Evolutionary conservation across 2,329 filamentous ascomycete species (phyloP).

Genomic region (Cercospora zeina): DNA sequence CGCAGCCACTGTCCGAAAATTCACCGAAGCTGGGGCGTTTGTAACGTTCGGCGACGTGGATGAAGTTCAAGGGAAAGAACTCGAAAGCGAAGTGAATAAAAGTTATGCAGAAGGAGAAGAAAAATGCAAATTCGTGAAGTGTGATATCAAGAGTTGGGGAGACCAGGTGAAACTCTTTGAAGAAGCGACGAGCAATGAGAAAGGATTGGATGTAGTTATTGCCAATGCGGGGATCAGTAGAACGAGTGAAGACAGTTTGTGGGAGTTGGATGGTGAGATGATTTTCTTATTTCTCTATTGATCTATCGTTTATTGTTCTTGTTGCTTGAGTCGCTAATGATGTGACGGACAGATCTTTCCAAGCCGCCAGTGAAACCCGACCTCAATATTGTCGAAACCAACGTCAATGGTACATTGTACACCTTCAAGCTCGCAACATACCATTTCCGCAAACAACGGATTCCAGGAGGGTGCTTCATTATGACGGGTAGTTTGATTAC

Average conservation of each 20-base stretch:
- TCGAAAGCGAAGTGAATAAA: not conserved
- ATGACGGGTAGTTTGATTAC: not conserved
- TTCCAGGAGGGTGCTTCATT: not conserved
- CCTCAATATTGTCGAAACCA: not conserved
- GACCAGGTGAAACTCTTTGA: not conserved
- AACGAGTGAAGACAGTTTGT: not conserved
- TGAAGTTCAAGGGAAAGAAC: not conserved
- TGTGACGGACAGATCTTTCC: not conserved
- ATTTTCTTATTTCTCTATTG: not conserved
- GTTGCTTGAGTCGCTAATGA: no score
- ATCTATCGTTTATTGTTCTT: not conserved
- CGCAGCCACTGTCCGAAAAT: not conserved
- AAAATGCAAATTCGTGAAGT: not conserved
- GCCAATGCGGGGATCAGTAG: conserved; percentile 1
- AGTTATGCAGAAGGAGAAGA: not conserved
- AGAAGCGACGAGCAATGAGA: not conserved
- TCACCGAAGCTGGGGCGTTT: not conserved
- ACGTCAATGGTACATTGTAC: not conserved
- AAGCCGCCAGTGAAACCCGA: not conserved
- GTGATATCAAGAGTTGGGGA: not conserved
- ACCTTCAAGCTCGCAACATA: not conserved
- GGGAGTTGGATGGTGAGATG: not conserved
- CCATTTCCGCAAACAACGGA: not conserved
- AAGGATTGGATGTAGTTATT: not conserved
- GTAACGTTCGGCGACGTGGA: not conserved